A percentile compares a stretch with the other conserved stretches of the same genome.
Evolutionary conservation across 495 filamentous ascomycete species (phyloP).

Genomic region (Penicillium goetzii): DNA sequence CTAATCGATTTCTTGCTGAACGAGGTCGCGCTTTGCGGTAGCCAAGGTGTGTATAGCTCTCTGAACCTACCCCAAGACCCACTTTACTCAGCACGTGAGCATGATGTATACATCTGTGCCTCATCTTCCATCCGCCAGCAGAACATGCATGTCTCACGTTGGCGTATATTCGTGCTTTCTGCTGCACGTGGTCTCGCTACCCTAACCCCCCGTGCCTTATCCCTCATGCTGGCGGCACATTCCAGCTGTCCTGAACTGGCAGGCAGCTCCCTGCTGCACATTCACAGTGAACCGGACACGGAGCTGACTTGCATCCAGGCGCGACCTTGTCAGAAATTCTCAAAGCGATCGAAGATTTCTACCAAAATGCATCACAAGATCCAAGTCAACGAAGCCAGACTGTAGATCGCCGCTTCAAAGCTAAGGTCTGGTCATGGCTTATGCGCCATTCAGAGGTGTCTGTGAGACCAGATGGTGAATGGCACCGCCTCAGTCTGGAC

Average conservation of each 20-base stretch:
- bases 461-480: conserved; percentile 46
- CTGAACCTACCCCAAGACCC: conserved; percentile 21
- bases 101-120: conserved; percentile 11
- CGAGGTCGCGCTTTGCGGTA: conserved; percentile 71
- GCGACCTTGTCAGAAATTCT: conserved; percentile 47
- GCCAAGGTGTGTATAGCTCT: conserved; percentile 63
- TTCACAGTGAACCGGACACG: background rate
- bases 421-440: conserved; percentile 62
- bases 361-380: conserved; percentile 34
- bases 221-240: background rate
- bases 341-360: conserved; percentile 43
- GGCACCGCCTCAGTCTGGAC: conserved; percentile 49
- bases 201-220: background rate
- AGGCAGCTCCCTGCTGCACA: background rate
- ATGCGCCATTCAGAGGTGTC: conserved; percentile 55
- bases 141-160: conserved; percentile 4
- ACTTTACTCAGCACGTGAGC: conserved; percentile 24
- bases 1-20: conserved; percentile 71
- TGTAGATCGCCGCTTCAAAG: conserved; percentile 54
- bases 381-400: conserved; percentile 28
- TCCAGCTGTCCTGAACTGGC: background rate
- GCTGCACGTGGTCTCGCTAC: background rate
- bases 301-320: conserved; percentile 36
- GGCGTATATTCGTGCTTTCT: background rate
- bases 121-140: background rate